These are phyloP conservation scores for Ustilago cynodontis DNA, from an alignment of 1,284 basidiomycete genomes.

Conservation along the genomic window DNA sequence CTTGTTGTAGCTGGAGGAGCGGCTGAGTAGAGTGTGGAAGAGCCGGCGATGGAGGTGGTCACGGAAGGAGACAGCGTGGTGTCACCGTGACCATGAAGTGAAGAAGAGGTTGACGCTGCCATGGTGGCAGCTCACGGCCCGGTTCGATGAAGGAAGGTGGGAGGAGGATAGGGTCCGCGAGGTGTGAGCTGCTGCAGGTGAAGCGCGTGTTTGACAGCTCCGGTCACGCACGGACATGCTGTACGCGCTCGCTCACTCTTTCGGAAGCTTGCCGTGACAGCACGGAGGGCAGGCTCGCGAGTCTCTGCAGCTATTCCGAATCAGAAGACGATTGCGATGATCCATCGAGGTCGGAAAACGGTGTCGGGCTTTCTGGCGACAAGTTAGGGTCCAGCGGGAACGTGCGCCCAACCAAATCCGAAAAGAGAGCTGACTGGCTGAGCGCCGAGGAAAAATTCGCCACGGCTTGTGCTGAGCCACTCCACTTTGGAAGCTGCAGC, in stretches of 20 bases:
- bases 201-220: slow-evolving; percentile 2
- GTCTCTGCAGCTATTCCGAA: too few species aligned
- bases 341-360: background rate
- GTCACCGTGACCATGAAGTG: slow-evolving; percentile 8
- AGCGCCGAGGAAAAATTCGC: slow-evolving; percentile 22
- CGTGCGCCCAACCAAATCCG: slow-evolving; percentile 49
- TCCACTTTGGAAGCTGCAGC: slow-evolving; percentile 40
- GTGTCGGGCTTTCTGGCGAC: background rate
- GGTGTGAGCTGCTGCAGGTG: slow-evolving; percentile 4
- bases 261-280: background rate
- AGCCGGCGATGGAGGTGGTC: slow-evolving; percentile 14
- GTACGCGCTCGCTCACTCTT: background rate
- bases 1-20: background rate
- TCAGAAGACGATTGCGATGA: too few species aligned
- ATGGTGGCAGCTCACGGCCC: slow-evolving; percentile 5
- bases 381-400: slow-evolving; percentile 26
- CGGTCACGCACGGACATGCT: slow-evolving; percentile 6
- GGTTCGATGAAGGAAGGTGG: background rate
- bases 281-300: background rate
- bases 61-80: slow-evolving; percentile 17
- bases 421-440: slow-evolving; percentile 6
- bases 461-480: slow-evolving; percentile 28
- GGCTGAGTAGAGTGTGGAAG: slow-evolving; percentile 5
- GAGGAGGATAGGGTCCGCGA: background rate
- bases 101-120: slow-evolving; percentile 23